Base-by-base conservation (phyloP, 202 grass and related monocot genomes). In the Saccharum hybrid region DNA sequence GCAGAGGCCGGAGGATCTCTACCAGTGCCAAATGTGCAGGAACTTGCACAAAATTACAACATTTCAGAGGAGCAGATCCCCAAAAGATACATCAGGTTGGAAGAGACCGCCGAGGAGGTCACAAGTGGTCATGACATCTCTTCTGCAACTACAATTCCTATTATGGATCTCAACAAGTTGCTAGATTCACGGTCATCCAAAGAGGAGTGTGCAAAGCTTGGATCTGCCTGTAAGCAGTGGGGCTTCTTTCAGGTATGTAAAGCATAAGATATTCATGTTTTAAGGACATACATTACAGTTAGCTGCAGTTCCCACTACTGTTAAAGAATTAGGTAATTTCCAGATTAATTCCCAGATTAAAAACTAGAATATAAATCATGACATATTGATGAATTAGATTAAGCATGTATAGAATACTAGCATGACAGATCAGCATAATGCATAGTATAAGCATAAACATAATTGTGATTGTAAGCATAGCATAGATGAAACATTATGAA, bases 171-270 rank as follows among this genome's bases (percentile, higher is more conserved):
- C 37, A 60, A 18, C 1, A 90, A 39, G 52, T 69, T 93, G 81
- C 69, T 87, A 3, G 41, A 88, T 38, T 84, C 72, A 1, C 49
- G 31, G 19, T 88, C 63, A 54, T 89, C 90, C 0, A 8, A 51
- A 45, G 74, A 87, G 68, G 90, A 92, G 81, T 68, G n/a, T 2
- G 49, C 30, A 14, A 92, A 89, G 65, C 87, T 92, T 33, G 71
- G 68, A 71, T 79, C 62, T n/a, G 82, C 84, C n/a, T 87, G 90
- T n/a, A 43, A 74, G 33, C 36, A 85, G 4, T 90, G 87, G 84
- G 81, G 84, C 0, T 82, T 82, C 66, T 89, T 89, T 68, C 87
- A 89, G 82, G 82, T 89, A 67, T 21, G 40, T 10, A 42, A 42
- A 42, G 40, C 40, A 42, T 10, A 10, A 42, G 40, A 42, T 42